Evolutionary conservation across 2,329 filamentous ascomycete species (phyloP).

Genomic region (Colletotrichum sp.): DNA sequence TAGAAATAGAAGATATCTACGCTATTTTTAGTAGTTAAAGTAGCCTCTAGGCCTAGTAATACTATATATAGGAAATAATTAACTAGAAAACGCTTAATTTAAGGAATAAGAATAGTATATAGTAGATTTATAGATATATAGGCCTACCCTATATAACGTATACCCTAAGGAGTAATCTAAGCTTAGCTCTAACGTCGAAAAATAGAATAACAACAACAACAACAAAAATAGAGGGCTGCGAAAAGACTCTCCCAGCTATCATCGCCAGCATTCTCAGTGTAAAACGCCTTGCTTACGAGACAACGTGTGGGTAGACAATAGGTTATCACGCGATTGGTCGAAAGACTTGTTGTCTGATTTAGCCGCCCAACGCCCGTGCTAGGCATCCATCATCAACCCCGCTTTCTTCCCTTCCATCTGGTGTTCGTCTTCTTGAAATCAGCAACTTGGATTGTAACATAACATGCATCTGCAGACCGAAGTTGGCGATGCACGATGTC

Average conservation of each 20-base stretch:
- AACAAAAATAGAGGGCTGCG: not conserved
- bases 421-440: not conserved
- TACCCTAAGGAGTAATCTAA: not conserved
- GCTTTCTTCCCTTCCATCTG: not conserved
- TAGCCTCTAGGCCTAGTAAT: not conserved
- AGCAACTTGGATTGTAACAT: accelerated
- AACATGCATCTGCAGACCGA: accelerated
- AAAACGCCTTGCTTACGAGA: not conserved
- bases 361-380: not conserved
- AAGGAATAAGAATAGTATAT: not conserved
- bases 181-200: not conserved
- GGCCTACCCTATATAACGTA: not conserved
- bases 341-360: not conserved
- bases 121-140: not conserved
- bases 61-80: not conserved
- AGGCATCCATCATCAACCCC: not conserved
- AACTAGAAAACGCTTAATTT: not conserved
- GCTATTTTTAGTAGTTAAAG: not conserved
- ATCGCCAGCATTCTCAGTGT: not conserved
- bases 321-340: not conserved
- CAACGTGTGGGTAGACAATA: not conserved
- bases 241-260: not conserved
- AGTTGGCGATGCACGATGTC: accelerated
- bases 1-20: not conserved
- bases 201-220: not conserved